Evolutionary conservation across 1,284 basidiomycete species (phyloP).

Genomic region (Boletus semigastroideus): DNA sequence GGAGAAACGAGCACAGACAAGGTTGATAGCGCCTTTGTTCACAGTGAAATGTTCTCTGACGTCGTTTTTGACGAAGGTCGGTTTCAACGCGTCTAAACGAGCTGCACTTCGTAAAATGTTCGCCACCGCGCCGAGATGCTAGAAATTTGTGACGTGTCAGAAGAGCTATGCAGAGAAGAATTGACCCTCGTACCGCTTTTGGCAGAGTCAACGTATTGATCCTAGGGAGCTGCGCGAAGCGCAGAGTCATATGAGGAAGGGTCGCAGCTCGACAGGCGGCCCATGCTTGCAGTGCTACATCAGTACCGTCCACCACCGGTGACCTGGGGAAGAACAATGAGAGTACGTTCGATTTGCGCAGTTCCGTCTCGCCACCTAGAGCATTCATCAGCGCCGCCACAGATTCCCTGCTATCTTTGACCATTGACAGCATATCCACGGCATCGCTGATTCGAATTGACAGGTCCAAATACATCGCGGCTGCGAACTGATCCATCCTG

Average conservation of each 20-base stretch:
- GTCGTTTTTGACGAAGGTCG: slow-evolving; percentile 43
- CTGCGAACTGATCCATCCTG: slow-evolving; percentile 43
- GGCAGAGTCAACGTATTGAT: slow-evolving; percentile 22
- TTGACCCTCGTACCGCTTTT: slow-evolving; percentile 11
- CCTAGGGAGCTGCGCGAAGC: slow-evolving; percentile 16
- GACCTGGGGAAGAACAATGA: slow-evolving; percentile 38
- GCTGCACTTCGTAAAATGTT: slow-evolving; percentile 42
- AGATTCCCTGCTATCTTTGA: slow-evolving; percentile 29
- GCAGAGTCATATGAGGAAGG: slow-evolving; percentile 17
- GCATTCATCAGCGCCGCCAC: slow-evolving; percentile 38
- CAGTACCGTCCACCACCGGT: slow-evolving; percentile 14
- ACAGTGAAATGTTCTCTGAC: slow-evolving; percentile 29
- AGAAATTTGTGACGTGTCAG: slow-evolving; percentile 9
- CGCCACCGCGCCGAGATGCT: slow-evolving; percentile 39
- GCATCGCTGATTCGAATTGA: slow-evolving; percentile 39
- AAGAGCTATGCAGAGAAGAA: neutral
- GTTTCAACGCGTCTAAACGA: slow-evolving; percentile 39
- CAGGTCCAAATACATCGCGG: slow-evolving; percentile 42
- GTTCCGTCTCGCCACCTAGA: slow-evolving; percentile 36
- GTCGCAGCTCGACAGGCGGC: slow-evolving; percentile 36
- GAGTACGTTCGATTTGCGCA: slow-evolving; percentile 34
- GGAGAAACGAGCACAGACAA: slow-evolving; percentile 43
- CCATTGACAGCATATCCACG: slow-evolving; percentile 45
- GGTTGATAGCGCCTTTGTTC: slow-evolving; percentile 29
- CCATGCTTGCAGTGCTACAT: slow-evolving; percentile 47